Base-by-base conservation (phyloP, 495 filamentous ascomycete genomes). In the Trichoderma erinaceum region DNA sequence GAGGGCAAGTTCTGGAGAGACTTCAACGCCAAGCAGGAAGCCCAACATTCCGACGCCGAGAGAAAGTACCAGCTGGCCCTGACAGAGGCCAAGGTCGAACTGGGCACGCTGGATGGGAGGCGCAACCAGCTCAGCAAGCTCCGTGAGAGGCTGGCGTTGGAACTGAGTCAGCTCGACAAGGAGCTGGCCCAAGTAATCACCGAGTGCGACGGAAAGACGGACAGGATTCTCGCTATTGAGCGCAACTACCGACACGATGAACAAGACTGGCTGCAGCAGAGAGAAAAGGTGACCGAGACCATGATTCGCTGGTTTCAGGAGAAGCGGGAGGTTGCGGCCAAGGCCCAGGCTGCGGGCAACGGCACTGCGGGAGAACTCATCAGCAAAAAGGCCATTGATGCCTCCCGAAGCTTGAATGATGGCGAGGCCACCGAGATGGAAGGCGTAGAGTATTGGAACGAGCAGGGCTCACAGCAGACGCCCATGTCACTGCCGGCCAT, bases 1-100 rank as follows among this genome's bases (percentile, higher is more conserved):
- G 65, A 66, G 43, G 21, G 44, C n/a, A 66, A 66, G 16, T 66
- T 66, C 21, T 66, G 65, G 65, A 50, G 21, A 43, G 27, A 29
- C 10, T 66, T 66, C 18, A 25, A 25, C 3, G 27, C 27, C 21
- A 27, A 66, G 18, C 25, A 50, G 18, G 27, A 66, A 21, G 25
- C 41, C 5, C 25, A 15, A 44, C 65, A 46, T 46, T 18, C 27
- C 65, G 43, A 43, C 10, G 2, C 2, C 5, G 65, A 66, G 41
- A 12, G 13, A 7, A 32, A 66, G 21, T 66, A 52, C 65, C 32
- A 46, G 32, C 64, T 27, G 15, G 15, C 27, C 27, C 41, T 32
- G 41, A 48, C 65, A 10, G 43, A 66, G n/a, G 41, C 41, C 41
- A 43, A 46, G 12, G 41, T 66, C 44, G 41, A 66, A 11, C 25